Evolutionary conservation across 1,139 yeast species (phyloP), one percentile per base, ranked within the genome.

Genomic region (Zygotorulaspora mrakii): DNA sequence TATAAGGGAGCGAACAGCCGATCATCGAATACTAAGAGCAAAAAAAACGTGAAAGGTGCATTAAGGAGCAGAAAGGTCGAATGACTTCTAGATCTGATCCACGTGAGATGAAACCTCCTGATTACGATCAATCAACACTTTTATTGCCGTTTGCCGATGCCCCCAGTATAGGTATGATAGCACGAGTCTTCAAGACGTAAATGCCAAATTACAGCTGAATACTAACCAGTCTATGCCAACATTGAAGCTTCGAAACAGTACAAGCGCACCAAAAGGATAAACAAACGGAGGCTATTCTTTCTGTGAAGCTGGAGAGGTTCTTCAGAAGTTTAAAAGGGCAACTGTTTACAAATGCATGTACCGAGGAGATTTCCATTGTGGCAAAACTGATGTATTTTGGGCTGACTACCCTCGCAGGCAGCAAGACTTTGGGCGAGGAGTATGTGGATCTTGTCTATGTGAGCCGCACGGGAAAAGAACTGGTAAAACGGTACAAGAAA

Each of bases 401-500:
- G 1, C 65, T 86, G 26, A 89, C 96, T 0, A 87, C 96, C 0
- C 61, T 83, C 11, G 47, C 77, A 3, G 91, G 94, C 0, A 77
- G 86, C 3, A 70, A 94, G 42, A 89, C 97, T 0, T 66, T 89
- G 23, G 98, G 98, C 0, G 97, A 89, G 59, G 97, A 91, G 62
- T 89, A 89, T 61, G 91, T 89, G 12, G 96, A 89, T 62, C 67
- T 89, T 43, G 68, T 82, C 13, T 86, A 87, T 55, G 84, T 85
- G 5, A 71, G 60, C 43, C 69, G 71, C 43, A 64, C 62, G 38
- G 86, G 80, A 0, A 67, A 53, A 17, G 55, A 66, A 20, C 61
- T 82, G n/a, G 83, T 86, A 1, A 67, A 63, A 24, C 38, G 41
- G 11, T 47, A 63, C 6, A 66, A 68, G n/a, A 64, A 82, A 42